These are phyloP conservation scores for Lodderomyces theae DNA, from an alignment of 1,139 yeast species.

Conservation along the genomic window DNA sequence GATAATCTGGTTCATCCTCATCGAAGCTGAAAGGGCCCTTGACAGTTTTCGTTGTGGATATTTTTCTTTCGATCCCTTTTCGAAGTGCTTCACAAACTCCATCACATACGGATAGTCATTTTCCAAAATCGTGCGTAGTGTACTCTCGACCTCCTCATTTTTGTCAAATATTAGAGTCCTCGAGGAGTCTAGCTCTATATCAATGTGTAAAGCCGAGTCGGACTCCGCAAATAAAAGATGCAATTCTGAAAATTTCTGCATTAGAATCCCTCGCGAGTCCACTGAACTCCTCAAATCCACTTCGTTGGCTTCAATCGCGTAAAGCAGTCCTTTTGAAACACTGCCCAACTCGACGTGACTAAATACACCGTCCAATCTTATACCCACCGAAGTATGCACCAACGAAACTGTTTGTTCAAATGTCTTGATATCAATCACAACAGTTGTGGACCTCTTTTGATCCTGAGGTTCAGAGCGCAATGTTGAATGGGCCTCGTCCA, in stretches of 20 bases:
- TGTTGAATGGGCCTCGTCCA: too few species aligned
- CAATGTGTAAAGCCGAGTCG: background rate
- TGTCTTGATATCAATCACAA: background rate
- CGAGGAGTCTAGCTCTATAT: background rate
- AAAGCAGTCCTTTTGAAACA: background rate
- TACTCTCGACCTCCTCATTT: background rate
- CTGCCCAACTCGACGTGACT: background rate
- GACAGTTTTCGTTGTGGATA: background rate
- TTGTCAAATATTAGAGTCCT: background rate
- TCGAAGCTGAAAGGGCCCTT: conserved; percentile 16
- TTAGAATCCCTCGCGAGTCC: background rate
- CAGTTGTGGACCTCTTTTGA: background rate
- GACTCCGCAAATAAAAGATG: background rate
- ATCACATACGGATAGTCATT: conserved; percentile 20
- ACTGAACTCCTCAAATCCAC: background rate
- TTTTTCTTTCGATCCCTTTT: background rate
- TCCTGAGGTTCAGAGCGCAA: too few species aligned
- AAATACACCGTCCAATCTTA: background rate
- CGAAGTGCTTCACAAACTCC: background rate
- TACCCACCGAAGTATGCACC: background rate
- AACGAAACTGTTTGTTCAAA: background rate
- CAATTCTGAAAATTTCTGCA: background rate
- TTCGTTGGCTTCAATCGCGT: background rate
- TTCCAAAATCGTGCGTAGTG: conserved; percentile 10
- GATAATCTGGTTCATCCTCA: conserved; percentile 21